These are phyloP conservation scores for Globisporangium middletonii DNA, from an alignment of 352 stramenopile species.

Conservation along the genomic window DNA sequence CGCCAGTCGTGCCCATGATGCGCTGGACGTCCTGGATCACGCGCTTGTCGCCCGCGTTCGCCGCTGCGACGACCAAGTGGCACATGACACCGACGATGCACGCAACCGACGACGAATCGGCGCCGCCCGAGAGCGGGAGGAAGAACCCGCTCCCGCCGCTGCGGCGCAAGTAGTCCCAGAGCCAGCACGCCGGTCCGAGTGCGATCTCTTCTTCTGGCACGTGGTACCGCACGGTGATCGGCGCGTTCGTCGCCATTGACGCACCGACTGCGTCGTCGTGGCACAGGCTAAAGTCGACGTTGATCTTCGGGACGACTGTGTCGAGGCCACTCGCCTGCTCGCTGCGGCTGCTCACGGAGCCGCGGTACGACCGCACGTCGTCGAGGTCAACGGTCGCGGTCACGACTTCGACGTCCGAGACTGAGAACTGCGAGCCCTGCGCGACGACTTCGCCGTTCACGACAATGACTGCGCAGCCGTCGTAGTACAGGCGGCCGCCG, in stretches of 20 bases:
- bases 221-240: conserved; percentile 76
- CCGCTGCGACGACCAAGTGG: conserved; percentile 87
- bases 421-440: conserved; percentile 95
- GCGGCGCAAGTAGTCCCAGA: conserved; percentile 98
- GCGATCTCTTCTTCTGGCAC: conserved; percentile 96
- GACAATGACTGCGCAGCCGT: conserved; percentile 96
- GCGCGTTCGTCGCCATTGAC: conserved; percentile 29
- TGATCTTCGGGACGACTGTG: conserved; percentile 58
- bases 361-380: conserved; percentile 95
- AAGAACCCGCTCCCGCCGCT: conserved; percentile 90
- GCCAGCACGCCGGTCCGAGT: conserved; percentile 96
- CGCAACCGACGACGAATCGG: conserved; percentile 94
- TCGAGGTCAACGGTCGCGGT: conserved; percentile 98
- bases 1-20: conserved; percentile 54
- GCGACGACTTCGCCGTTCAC: conserved; percentile 96
- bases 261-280: conserved; percentile 35
- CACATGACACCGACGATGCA: conserved; percentile 98
- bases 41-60: conserved; percentile 67
- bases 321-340: conserved; percentile 89
- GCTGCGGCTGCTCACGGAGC: conserved; percentile 89
- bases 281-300: conserved; percentile 75
- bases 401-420: conserved; percentile 95
- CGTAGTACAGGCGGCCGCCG: conserved; percentile 95
- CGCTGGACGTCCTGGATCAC: conserved; percentile 85
- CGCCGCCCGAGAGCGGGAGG: conserved; percentile 94